Percentiles rank a stretch among this genome's conserved stretches.
Evolutionary conservation across 1,139 yeast genomes (phyloP).

Genomic region (Suhomyces anneliseae): DNA sequence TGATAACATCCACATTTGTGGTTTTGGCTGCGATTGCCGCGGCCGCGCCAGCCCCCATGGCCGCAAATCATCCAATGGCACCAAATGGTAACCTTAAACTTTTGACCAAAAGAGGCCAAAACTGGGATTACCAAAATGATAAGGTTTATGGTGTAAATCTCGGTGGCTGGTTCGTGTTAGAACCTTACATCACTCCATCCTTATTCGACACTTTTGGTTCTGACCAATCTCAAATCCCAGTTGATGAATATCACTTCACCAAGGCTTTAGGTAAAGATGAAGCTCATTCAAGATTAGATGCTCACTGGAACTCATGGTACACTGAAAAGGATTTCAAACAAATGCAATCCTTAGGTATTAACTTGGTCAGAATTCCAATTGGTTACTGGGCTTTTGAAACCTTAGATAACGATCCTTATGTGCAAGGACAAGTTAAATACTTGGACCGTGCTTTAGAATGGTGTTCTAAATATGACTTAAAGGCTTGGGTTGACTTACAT

Average conservation of each 20-base stretch:
- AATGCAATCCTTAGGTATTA: slow-evolving; percentile 69
- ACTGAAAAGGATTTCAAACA: slow-evolving; percentile 68
- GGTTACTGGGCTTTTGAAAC: slow-evolving; percentile 93
- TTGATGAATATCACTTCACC: slow-evolving; percentile 81
- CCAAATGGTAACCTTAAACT: slow-evolving; percentile 11
- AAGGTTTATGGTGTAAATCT: slow-evolving; percentile 76
- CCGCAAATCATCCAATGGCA: slow-evolving; percentile 10
- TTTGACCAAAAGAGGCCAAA: slow-evolving; percentile 15
- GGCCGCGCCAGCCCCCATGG: slow-evolving; percentile 11
- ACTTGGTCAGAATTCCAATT: slow-evolving; percentile 85
- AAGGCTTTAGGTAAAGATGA: slow-evolving; percentile 59
- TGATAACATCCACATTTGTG: slow-evolving; percentile 4
- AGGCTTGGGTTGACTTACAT: slow-evolving; percentile 90
- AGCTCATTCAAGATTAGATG: slow-evolving; percentile 51
- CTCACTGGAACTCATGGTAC: slow-evolving; percentile 82
- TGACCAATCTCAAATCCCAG: slow-evolving; percentile 54
- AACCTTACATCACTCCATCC: slow-evolving; percentile 82
- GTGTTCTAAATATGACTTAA: slow-evolving; percentile 62
- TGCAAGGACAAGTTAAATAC: slow-evolving; percentile 75
- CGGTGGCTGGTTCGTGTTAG: slow-evolving; percentile 93
- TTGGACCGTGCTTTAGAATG: slow-evolving; percentile 76
- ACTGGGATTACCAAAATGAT: slow-evolving; percentile 50
- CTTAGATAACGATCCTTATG: slow-evolving; percentile 76
- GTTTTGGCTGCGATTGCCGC: slow-evolving; percentile 3
- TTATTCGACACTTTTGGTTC: slow-evolving; percentile 63